Evolutionary conservation across 768 basidiomycete genomes (phyloP).

Genomic region (Infundibulicybe gibba): DNA sequence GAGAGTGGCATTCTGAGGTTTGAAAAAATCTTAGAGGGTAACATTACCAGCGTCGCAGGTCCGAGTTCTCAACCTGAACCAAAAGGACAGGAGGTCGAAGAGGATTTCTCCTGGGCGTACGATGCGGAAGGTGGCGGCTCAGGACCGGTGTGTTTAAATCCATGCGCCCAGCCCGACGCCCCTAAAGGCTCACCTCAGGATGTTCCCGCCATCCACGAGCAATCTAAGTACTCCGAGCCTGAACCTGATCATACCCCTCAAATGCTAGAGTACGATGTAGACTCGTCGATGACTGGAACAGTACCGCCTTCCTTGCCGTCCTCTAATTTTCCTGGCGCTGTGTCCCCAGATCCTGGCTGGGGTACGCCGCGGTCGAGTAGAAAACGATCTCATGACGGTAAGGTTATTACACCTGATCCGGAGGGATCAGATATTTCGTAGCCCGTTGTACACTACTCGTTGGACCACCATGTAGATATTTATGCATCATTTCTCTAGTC

Average conservation of each 20-base stretch:
- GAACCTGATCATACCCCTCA: too few species aligned
- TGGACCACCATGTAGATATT: too few species aligned
- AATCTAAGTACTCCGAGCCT: too few species aligned
- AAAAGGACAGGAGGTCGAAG: conserved; percentile 15
- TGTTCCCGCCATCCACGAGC: too few species aligned
- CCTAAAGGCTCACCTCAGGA: too few species aligned
- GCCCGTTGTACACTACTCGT: too few species aligned
- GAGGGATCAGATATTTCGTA: too few species aligned
- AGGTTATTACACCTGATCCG: too few species aligned
- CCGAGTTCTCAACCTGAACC: conserved; percentile 3
- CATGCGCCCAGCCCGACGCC: background rate
- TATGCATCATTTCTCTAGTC: too few species aligned
- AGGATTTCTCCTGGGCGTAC: conserved; percentile 43
- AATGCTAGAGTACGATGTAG: too few species aligned
- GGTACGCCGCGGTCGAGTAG: conserved; percentile 9
- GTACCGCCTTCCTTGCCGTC: background rate
- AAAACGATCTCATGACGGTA: conserved; percentile 25
- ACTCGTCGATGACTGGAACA: background rate
- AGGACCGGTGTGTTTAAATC: background rate
- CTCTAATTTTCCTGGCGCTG: too few species aligned
- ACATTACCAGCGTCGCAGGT: conserved; percentile 1
- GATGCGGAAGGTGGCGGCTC: conserved; percentile 26
- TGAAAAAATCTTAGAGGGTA: conserved; percentile 23
- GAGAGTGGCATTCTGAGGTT: conserved; percentile 47
- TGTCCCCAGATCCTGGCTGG: background rate